These are phyloP conservation scores for Aspergillus hiratsukae DNA, from an alignment of 2,329 filamentous ascomycete genomes.

Conservation along the genomic window DNA sequence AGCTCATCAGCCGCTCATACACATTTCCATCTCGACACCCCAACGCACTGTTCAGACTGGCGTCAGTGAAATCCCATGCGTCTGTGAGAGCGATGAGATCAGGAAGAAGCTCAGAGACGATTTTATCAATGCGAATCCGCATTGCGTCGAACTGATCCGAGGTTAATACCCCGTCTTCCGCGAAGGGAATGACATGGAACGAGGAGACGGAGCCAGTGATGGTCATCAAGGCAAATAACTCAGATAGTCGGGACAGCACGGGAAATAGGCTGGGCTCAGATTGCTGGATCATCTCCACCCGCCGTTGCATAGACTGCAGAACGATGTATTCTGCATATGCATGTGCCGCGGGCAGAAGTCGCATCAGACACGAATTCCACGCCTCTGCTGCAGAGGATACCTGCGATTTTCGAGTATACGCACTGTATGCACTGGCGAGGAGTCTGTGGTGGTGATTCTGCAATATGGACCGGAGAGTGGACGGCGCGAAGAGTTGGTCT, in stretches of 20 bases:
- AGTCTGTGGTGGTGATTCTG: background rate
- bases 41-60: constrained; percentile 3
- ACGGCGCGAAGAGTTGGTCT: background rate
- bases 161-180: background rate
- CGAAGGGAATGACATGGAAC: background rate
- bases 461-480: background rate
- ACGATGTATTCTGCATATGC: constrained; percentile 2
- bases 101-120: background rate
- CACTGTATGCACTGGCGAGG: background rate
- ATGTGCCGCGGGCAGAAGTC: background rate
- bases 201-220: background rate
- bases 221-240: constrained; percentile 2
- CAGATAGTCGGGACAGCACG: background rate
- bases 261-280: background rate
- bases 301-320: background rate
- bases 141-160: background rate
- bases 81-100: constrained; percentile 3
- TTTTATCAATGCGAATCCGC: background rate
- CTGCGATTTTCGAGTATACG: background rate
- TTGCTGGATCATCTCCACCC: background rate
- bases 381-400: background rate
- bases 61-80: constrained; percentile 7
- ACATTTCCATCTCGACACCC: constrained; percentile 5
- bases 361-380: constrained; percentile 4
- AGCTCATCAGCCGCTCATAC: constrained; percentile 4